These are phyloP conservation scores for Rubroboletus pulcherrimus DNA, from an alignment of 768 basidiomycete genomes.

Conservation along the genomic window DNA sequence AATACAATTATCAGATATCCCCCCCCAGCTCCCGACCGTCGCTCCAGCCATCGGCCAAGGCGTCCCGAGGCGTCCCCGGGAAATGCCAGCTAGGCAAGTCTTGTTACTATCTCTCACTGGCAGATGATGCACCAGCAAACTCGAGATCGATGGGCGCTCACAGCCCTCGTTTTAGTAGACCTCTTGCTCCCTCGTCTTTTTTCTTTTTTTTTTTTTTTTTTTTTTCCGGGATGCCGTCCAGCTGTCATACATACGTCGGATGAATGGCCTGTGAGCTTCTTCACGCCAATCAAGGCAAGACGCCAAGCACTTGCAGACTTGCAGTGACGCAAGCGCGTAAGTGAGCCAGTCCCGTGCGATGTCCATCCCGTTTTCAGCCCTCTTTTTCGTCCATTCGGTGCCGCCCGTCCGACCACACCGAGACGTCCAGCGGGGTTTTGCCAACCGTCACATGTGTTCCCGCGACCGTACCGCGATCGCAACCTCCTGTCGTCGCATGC, in stretches of 20 bases:
- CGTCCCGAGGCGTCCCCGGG: constrained; percentile 22
- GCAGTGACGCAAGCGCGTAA: constrained; percentile 3
- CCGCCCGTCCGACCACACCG: neutral
- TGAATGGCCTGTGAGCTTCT: neutral
- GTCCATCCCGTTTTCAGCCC: neutral
- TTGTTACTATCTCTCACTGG: constrained; percentile 23
- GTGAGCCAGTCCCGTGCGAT: constrained; percentile 1
- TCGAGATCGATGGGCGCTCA: constrained; percentile 14
- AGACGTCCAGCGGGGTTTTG: constrained; percentile 13
- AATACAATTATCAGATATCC: constrained; percentile 7
- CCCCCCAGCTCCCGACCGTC: too few species aligned
- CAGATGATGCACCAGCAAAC: constrained; percentile 24
- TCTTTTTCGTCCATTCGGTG: constrained; percentile 2
- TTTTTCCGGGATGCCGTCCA: constrained; percentile 3
- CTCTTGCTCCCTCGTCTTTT: constrained; percentile 13
- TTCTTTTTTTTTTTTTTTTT: neutral
- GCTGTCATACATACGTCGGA: neutral
- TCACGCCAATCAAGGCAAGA: neutral
- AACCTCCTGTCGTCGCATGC: constrained; percentile 7
- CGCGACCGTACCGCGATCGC: constrained; percentile 28
- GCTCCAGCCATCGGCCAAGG: constrained; percentile 9
- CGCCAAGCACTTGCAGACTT: neutral
- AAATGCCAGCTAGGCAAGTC: constrained; percentile 13
- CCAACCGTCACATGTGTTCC: constrained; percentile 13
- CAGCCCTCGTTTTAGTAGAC: constrained; percentile 20